A percentile compares a stretch with the other conserved stretches of the same genome.
phyloP scores from a whole-genome alignment of 495 filamentous ascomycete species.

The Apodospora peruviana region DNA sequence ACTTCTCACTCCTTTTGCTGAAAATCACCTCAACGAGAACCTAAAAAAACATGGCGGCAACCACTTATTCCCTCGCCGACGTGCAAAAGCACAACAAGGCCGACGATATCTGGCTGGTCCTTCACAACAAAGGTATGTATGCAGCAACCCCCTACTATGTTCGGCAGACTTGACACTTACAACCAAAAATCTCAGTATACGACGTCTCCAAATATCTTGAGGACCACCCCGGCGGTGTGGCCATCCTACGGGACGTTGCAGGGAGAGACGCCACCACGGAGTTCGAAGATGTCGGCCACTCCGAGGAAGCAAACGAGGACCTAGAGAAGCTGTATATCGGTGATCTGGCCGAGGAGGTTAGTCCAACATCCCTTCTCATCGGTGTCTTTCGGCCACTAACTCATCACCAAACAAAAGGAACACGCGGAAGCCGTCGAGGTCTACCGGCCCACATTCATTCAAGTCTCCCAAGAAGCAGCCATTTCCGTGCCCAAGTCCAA shows the following conservation, averaged over 20 bases:
- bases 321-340: slow-evolving; percentile 21
- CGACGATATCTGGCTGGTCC: slow-evolving; percentile 52
- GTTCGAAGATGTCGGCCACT: slow-evolving; percentile 57
- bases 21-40: too few species aligned
- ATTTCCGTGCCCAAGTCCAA: slow-evolving; percentile 22
- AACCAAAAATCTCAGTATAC: slow-evolving; percentile 54
- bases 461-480: slow-evolving; percentile 13
- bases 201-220: slow-evolving; percentile 53
- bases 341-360: slow-evolving; percentile 15
- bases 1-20: too few species aligned
- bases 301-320: slow-evolving; percentile 42
- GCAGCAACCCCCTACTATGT: not conserved
- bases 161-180: too few species aligned
- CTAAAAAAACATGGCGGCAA: slow-evolving; percentile 12
- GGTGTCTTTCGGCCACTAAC: not conserved
- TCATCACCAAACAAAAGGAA: not conserved
- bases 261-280: slow-evolving; percentile 52
- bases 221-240: slow-evolving; percentile 55
- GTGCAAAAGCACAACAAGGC: slow-evolving; percentile 50
- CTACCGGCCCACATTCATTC: slow-evolving; percentile 4
- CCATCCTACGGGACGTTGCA: slow-evolving; percentile 49
- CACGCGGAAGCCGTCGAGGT: slow-evolving; percentile 11
- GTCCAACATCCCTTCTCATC: not conserved
- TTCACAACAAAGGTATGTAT: slow-evolving; percentile 48
- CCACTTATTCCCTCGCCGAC: slow-evolving; percentile 36